Evolutionary conservation across 2,329 filamentous ascomycete genomes (phyloP).

Genomic region (Arthrocladium fulminans): DNA sequence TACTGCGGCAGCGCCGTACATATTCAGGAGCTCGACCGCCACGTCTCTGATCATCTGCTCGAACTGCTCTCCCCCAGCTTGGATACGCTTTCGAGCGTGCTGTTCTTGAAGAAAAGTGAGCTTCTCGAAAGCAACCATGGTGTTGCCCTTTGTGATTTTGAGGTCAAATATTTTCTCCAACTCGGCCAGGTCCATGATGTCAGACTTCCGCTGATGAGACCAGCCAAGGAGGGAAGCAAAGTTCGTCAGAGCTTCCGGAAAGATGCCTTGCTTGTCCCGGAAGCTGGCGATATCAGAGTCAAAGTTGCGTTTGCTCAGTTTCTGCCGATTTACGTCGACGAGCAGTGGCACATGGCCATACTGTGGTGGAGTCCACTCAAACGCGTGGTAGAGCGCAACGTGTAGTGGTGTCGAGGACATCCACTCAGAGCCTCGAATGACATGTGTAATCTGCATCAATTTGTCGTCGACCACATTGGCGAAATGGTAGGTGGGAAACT

Average conservation of each 20-base stretch:
- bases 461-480: conserved; percentile 97
- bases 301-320: conserved; percentile 78
- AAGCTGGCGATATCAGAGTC: conserved; percentile 53
- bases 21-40: conserved; percentile 16
- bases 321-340: conserved; percentile 58
- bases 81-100: conserved; percentile 48
- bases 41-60: conserved; percentile 31
- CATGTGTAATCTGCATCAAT: conserved; percentile 89
- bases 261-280: conserved; percentile 48
- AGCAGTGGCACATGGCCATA: conserved; percentile 76
- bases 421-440: conserved; percentile 92
- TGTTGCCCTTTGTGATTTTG: conserved; percentile 85
- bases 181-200: conserved; percentile 62
- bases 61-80: conserved; percentile 36
- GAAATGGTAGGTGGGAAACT: conserved; percentile 90
- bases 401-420: conserved; percentile 84
- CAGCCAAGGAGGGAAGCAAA: conserved; percentile 81
- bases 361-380: conserved; percentile 62
- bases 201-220: conserved; percentile 59
- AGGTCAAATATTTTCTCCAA: conserved; percentile 68
- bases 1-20: conserved; percentile 15
- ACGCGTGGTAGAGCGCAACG: conserved; percentile 64
- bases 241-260: conserved; percentile 61
- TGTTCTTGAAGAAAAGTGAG: conserved; percentile 68
- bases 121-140: conserved; percentile 71